Conservation (phyloP, 352 stramenopile species). For the Phytopythium montanum region DNA sequence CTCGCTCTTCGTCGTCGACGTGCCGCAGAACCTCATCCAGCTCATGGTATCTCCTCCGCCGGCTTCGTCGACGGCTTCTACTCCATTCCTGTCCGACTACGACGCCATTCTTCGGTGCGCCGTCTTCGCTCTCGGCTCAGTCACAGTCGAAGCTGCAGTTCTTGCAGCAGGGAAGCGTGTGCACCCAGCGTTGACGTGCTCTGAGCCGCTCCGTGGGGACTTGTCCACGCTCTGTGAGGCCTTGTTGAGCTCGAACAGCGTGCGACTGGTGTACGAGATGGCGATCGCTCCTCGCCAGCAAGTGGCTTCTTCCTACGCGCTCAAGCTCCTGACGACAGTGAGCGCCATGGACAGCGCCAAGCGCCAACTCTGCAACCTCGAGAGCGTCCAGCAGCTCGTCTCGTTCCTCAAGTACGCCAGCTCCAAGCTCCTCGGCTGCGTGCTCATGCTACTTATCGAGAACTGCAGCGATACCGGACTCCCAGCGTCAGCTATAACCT, state of each 20-base stretch:
- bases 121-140: conserved; percentile 44
- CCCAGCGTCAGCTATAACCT: no score
- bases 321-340: conserved; percentile 31
- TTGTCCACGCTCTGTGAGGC: neutral
- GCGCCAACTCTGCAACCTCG: conserved; percentile 16
- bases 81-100: neutral
- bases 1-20: conserved; percentile 46
- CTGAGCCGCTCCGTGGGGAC: conserved; percentile 12
- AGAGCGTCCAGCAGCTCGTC: conserved; percentile 26
- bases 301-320: conserved; percentile 29
- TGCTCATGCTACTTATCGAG: conserved; percentile 39
- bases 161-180: conserved; percentile 10
- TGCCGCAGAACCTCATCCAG: conserved; percentile 41
- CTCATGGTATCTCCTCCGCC: conserved; percentile 23
- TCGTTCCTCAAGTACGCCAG: conserved; percentile 26
- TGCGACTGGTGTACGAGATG: neutral
- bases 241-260: neutral
- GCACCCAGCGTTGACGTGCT: neutral
- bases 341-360: conserved; percentile 20
- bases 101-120: conserved; percentile 12
- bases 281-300: conserved; percentile 3
- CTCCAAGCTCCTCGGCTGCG: conserved; percentile 24
- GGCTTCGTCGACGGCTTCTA: neutral
- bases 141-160: conserved; percentile 28
- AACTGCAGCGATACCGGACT: conserved; percentile 10